Conservation (phyloP, 768 basidiomycete species). For the Daedalea quercina region DNA sequence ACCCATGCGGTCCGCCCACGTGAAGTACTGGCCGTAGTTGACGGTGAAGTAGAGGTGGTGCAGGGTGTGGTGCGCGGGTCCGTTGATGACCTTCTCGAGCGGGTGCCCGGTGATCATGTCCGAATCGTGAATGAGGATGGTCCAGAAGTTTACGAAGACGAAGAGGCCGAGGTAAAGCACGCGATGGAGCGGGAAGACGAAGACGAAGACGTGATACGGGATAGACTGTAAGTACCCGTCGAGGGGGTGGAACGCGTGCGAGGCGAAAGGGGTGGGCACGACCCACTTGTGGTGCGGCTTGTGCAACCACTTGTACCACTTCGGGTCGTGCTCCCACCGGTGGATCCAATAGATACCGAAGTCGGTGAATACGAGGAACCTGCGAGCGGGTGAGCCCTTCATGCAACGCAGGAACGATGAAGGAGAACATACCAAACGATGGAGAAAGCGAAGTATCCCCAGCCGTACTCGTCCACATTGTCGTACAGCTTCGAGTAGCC, state of each 20-base stretch:
- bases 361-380: conserved; percentile 86
- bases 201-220: conserved; percentile 91
- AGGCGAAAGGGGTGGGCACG: conserved; percentile 95
- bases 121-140: conserved; percentile 94
- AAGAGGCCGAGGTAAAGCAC: conserved; percentile 79
- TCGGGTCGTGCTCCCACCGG: conserved; percentile 77
- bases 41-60: conserved; percentile 97
- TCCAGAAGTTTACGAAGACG: conserved; percentile 91
- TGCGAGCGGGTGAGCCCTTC: conserved; percentile 24
- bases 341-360: conserved; percentile 97
- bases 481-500: conserved; percentile 81
- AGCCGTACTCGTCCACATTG: conserved; percentile 72
- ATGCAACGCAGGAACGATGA: neutral
- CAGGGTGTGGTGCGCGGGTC: conserved; percentile 96
- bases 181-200: conserved; percentile 87
- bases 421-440: conserved; percentile 50
- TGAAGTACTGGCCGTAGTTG: conserved; percentile 99
- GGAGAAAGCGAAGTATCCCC: conserved; percentile 62
- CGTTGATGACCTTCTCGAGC: conserved; percentile 88
- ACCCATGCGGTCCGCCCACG: conserved; percentile 81
- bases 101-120: conserved; percentile 95
- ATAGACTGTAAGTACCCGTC: conserved; percentile 94
- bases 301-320: conserved; percentile 85
- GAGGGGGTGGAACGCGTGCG: conserved; percentile 94
- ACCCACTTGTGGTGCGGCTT: conserved; percentile 99